Evolutionary conservation across 1,284 basidiomycete genomes (phyloP).

Genomic region (Apiotrichum domesticum): DNA sequence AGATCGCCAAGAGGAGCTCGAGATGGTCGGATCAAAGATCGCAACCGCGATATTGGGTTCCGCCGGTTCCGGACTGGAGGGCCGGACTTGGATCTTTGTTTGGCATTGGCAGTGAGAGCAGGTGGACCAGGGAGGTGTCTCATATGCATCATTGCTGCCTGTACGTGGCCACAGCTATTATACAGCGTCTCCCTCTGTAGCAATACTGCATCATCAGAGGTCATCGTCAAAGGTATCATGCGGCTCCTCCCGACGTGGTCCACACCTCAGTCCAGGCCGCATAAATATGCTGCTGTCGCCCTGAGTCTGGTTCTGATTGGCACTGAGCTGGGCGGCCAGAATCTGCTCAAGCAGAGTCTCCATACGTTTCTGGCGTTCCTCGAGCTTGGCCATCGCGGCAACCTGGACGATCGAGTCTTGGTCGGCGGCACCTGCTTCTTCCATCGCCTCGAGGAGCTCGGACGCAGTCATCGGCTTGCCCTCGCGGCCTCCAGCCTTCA

Average conservation of each 20-base stretch:
- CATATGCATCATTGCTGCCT: too few species aligned
- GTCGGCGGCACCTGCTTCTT: conserved; percentile 1
- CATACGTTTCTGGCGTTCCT: conserved; percentile 37
- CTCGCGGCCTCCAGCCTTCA: neutral
- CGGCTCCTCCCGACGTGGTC: conserved; percentile 1
- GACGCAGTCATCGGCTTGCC: conserved; percentile 12
- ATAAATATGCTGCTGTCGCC: neutral
- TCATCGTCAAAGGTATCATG: conserved; percentile 8
- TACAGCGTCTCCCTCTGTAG: too few species aligned
- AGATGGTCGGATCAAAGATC: too few species aligned
- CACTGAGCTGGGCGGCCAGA: neutral
- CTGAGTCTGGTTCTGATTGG: neutral
- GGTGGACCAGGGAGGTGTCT: too few species aligned
- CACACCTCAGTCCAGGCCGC: neutral
- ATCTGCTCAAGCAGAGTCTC: conserved; percentile 34
- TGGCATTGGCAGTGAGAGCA: too few species aligned
- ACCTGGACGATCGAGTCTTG: conserved; percentile 17
- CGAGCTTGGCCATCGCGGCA: conserved; percentile 37
- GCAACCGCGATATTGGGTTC: too few species aligned
- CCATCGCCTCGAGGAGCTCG: conserved; percentile 15
- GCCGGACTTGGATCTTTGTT: too few species aligned
- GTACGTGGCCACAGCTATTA: too few species aligned
- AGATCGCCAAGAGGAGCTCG: too few species aligned
- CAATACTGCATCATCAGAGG: too few species aligned
- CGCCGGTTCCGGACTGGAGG: too few species aligned